Evolutionary conservation across 441 rosid genomes (phyloP), one percentile per base, ranked within the genome.

Genomic region (Adansonia grandidieri): DNA sequence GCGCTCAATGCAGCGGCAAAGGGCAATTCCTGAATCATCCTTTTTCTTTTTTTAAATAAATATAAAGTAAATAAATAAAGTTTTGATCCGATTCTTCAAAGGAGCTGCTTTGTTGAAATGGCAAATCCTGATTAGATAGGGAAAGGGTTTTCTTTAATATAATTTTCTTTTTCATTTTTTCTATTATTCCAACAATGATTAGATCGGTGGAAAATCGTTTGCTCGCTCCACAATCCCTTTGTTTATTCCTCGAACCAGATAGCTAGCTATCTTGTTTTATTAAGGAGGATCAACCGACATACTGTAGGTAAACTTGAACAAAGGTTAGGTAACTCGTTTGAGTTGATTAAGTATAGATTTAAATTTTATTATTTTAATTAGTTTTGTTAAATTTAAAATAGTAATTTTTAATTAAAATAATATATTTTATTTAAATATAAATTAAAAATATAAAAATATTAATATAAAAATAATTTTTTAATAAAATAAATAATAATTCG

Each of bases 141-240:
- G 24, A 24, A 20, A 45, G 57, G 20, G 19, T 17, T 47, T 48
- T 68, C 15, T 9, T 6, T 57, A 17, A n/a, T 17, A 66, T 37
- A 24, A 24, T 37, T 37, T 24, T 24, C 28, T 24, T 24, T 24
- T 24, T 24, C 28, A 50, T 51, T n/a, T 57, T 54, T 37, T 72
- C 4, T 72, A 9, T 72, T 51, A 3, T n/a, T 72, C 48, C 3
- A 72, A 72, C 47, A 37, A 56, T 73, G 65, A 73, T 73, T 73
- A 17, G 64, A n/a, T 37, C 9, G 48, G 53, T 40, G 4, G 63
- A 51, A 72, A 72, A 11, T 51, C 14, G 9, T 8, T 65, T 40
- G 71, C 44, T 54, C 24, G 9, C 2, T 15, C 0, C 56, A 10
- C 56, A 70, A 70, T 17, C 28, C 73, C 58, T 48, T 70, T 22